Conservation (phyloP, 441 rosid genomes). For the Hypseocharis bilobata region DNA sequence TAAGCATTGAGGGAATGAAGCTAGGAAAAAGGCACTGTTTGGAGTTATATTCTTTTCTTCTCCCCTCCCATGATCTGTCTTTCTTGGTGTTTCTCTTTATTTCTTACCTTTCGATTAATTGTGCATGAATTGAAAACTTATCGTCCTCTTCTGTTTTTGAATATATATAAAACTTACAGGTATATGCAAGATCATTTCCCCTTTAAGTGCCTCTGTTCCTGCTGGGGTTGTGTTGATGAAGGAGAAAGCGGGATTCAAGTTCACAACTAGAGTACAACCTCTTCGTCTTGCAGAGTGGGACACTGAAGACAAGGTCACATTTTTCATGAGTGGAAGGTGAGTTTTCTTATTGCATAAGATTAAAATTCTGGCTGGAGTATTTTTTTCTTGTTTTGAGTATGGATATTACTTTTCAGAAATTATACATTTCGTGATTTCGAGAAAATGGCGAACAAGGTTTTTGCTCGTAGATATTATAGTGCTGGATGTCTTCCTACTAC, state of each 20-base stretch:
- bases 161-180: conserved; percentile 36
- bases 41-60: not conserved
- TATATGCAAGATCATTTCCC: conserved; percentile 88
- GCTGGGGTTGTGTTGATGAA: conserved; percentile 84
- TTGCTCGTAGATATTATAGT: conserved; percentile 89
- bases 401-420: conserved; percentile 52
- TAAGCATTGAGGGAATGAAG: not conserved
- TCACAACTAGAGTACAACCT: conserved; percentile 95
- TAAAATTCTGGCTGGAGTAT: conserved; percentile 7
- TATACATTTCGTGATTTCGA: conserved; percentile 91
- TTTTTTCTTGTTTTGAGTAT: conserved; percentile 24
- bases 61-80: not conserved
- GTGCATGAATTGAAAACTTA: not conserved
- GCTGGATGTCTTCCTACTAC: conserved; percentile 77
- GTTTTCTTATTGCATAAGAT: conserved; percentile 18
- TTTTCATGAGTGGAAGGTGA: conserved; percentile 98
- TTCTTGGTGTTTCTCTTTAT: not conserved
- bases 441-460: conserved; percentile 96
- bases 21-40: not conserved
- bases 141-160: not conserved
- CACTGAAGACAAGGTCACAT: conserved; percentile 77
- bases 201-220: conserved; percentile 74
- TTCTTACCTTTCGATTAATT: not conserved
- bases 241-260: conserved; percentile 85
- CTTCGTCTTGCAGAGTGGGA: conserved; percentile 99